Evolutionary conservation across 1,284 basidiomycete species (phyloP), one percentile per base, ranked within the genome.

Genomic region (Vanrija sp.): DNA sequence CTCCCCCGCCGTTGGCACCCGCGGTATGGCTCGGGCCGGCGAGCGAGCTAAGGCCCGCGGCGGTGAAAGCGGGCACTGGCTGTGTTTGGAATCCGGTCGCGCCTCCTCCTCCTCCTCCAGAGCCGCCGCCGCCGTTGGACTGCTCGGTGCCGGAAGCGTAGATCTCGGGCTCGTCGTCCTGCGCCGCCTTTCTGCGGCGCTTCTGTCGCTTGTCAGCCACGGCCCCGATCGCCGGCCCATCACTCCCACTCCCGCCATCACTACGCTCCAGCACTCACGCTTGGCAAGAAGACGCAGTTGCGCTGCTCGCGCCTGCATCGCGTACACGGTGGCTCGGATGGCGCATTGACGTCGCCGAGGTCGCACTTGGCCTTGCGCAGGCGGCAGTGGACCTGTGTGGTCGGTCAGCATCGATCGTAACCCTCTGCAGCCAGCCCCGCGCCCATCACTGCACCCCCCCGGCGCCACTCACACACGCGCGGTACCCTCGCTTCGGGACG

Each of bases 301-400:
- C 73, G 63, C 53, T 75, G 67, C 53, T 78, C 77, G 24, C 78
- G 68, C 24, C 75, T 67, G 51, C 78, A 79, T 19, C 77, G 62
- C 4, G 71, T 64, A 51, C 78, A 79, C 6, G 78, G 77, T 5
- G 76, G 76, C 44, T 77, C 70, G 9, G 68, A 71, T 0, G 77
- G 78, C 3, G 69, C 64, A 49, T 78, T 77, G 37, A 76, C 73
- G 51, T 78, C 75, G 22, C 78, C 77, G 9, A 79, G 64, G 52
- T 79, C 78, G 56, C 78, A 78, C 57, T 72, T 69, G 10, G 77
- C 75, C 54, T 79, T 79, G 12, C 77, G 63, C 44, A 74, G 56
- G 3, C 75, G 64, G 53, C 75, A 76, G 51, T 75, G 72, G 3
- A 73, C 68, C 69, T 71, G 47, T n/a, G n/a, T n/a, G 39, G 18